Conservation (phyloP, 345 rosid genomes). For the Brassica juncea region DNA sequence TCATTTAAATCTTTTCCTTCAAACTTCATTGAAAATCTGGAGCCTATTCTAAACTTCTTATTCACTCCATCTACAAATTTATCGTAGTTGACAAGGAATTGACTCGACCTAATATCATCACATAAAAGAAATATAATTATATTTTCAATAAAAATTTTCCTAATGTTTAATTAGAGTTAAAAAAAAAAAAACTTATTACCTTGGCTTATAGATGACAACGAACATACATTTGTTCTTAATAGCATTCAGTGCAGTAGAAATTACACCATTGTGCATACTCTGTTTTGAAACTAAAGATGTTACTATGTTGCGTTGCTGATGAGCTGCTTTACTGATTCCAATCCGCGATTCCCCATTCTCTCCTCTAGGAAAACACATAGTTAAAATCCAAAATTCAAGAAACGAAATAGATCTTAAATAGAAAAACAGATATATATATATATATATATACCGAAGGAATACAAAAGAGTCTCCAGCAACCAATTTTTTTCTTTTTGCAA, state of each 20-base stretch:
- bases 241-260: background rate
- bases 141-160: background rate
- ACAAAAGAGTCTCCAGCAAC: background rate
- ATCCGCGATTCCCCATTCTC: background rate
- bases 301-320: background rate
- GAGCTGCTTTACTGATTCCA: background rate
- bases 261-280: background rate
- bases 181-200: background rate
- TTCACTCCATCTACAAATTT: constrained; percentile 27
- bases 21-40: constrained; percentile 64
- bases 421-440: background rate
- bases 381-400: background rate
- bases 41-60: constrained; percentile 49
- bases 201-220: background rate
- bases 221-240: too few relatives aligned
- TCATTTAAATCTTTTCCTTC: constrained; percentile 52
- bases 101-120: background rate
- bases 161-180: background rate
- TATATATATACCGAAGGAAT: background rate
- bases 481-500: background rate
- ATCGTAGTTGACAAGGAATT: background rate
- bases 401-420: background rate
- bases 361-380: background rate
- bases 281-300: background rate
- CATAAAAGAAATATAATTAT: too few relatives aligned